Evolutionary conservation across 345 rosid genomes (phyloP).

Genomic region (Mallotus nudiflorus): DNA sequence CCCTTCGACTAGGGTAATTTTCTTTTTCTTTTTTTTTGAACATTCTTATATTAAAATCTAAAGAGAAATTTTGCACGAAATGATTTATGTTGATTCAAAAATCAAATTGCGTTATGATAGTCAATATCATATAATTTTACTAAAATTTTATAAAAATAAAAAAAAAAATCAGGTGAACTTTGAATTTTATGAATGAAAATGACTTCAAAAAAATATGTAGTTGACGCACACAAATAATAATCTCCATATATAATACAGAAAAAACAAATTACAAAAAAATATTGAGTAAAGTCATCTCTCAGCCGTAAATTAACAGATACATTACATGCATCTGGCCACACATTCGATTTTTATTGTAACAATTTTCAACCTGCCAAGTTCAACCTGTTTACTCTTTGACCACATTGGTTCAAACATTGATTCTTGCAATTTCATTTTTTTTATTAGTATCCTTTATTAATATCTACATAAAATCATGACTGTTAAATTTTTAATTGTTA

Average conservation of each 20-base stretch:
- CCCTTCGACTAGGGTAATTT: no score
- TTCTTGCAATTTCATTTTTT: neutral
- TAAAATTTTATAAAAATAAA: neutral
- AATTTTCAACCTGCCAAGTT: neutral
- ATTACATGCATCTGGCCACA: neutral
- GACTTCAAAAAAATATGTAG: neutral
- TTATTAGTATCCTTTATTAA: no score
- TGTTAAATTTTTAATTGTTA: no score
- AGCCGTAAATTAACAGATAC: constrained; percentile 2
- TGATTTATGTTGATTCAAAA: no score
- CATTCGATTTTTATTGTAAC: no score
- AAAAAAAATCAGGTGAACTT: no score
- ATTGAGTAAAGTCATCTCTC: neutral
- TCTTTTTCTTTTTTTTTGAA: no score
- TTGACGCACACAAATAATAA: neutral
- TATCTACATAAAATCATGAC: no score
- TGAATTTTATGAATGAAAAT: neutral
- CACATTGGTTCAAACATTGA: neutral
- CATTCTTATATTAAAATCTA: no score
- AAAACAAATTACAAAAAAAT: neutral
- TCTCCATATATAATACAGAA: no score
- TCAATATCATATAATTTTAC: neutral
- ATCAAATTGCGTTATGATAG: no score
- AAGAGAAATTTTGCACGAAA: no score
- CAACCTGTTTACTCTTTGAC: constrained; percentile 14